Evolutionary conservation across 257 asterid genomes (phyloP).

Genomic region (Thymus quinquecostatus): DNA sequence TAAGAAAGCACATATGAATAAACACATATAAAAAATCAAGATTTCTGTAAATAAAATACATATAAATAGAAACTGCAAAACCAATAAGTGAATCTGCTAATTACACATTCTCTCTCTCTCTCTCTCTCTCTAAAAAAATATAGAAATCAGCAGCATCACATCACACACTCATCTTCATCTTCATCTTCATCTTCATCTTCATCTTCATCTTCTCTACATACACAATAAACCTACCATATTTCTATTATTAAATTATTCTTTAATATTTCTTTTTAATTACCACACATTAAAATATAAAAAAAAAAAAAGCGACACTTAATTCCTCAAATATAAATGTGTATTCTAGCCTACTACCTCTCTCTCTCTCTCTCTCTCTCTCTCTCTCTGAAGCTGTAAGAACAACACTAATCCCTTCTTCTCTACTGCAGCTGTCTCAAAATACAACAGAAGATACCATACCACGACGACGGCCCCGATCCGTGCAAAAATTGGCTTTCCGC

Average conservation of each 20-base stretch:
- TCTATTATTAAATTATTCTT: constrained; percentile 30
- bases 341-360: neutral
- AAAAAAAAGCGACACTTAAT: constrained; percentile 22
- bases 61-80: neutral
- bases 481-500: neutral
- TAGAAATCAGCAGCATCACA: constrained; percentile 34
- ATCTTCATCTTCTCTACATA: neutral
- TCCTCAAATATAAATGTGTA: neutral
- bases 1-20: no score
- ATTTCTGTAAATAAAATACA: neutral
- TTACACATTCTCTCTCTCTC: constrained; percentile 18
- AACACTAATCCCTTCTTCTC: constrained; percentile 24
- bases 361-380: constrained; percentile 25
- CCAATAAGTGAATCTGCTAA: constrained; percentile 23
- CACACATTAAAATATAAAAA: neutral
- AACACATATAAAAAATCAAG: neutral
- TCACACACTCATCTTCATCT: neutral
- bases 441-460: constrained; percentile 30
- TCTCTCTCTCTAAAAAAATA: neutral
- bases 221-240: constrained; percentile 21
- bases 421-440: constrained; percentile 18
- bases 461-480: neutral
- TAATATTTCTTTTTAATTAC: constrained; percentile 23
- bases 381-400: constrained; percentile 23
- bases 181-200: no score